Base-by-base conservation (phyloP, 1,284 basidiomycete genomes). In the Cronartium quercuum region DNA sequence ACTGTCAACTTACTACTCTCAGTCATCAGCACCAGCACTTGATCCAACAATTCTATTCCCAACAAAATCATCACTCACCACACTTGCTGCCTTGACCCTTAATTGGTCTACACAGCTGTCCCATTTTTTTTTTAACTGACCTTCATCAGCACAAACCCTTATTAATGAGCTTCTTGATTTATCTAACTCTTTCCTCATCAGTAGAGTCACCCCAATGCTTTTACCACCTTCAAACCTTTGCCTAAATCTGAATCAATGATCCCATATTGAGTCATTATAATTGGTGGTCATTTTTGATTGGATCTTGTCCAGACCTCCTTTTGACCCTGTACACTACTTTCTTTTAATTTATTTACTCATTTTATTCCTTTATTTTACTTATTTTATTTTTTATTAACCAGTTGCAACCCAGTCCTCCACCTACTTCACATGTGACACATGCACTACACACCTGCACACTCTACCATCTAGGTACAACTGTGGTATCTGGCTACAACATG, bases 221-320 rank as follows among this genome's bases (percentile, higher is more conserved):
- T 13, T 51, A 6, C 38, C 37, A 3, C 65, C 65, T 10, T 60
- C 34, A 61, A 66, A 66, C 47, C 71, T 55, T 10, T 63, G 63
- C 37, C 65, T 75, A 65, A 57, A 63, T 75, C 71, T 34, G 67
- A 60, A 75, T 75, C 71, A 18, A 75, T 67, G 13, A 75, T 63
- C 15, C 65, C 65, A 9, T 61, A 37, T 61, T 60, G 35, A 34
- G 71, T 67, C 71, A 75, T 75, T n/a, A 51, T 67, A 9, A 66
- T 64, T n/a, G 29, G 37, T 4, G 58, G 60, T 60, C 70, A 21
- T 41, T 74, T n/a, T n/a, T n/a, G n/a, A n/a, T n/a, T n/a, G n/a
- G n/a, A n/a, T n/a, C 70, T 12, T 21, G 21, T 66, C 58, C 55
- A 24, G 55, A 34, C 44, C 70, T 65, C 29, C 70, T 74, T 34